A percentile compares a stretch with the other conserved stretches of the same genome.
These are phyloP conservation scores for Eucalyptus sideroxylon DNA, from an alignment of 345 rosid species.

Conservation along the genomic window DNA sequence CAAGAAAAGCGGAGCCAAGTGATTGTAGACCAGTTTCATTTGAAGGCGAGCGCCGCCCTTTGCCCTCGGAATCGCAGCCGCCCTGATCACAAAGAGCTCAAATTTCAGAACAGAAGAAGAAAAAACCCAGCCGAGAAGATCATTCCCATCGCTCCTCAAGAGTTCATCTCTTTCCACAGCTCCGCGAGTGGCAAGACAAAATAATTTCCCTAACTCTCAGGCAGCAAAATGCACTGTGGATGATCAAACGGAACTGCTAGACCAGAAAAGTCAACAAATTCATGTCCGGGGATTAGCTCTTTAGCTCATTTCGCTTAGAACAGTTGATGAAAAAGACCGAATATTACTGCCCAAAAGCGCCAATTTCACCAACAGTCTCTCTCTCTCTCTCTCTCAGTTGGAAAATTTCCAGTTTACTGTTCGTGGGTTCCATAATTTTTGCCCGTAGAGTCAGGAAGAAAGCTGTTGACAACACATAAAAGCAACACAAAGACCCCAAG, in stretches of 20 bases:
- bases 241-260: neutral
- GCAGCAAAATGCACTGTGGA: neutral
- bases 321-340: neutral
- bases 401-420: neutral
- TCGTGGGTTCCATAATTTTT: neutral
- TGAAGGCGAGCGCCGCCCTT: conserved; percentile 64
- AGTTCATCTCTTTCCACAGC: neutral
- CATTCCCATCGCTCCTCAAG: neutral
- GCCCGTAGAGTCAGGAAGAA: neutral
- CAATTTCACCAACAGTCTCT: neutral
- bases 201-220: neutral
- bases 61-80: conserved; percentile 77
- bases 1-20: conserved; percentile 69
- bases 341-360: neutral
- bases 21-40: conserved; percentile 85
- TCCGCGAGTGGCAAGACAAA: neutral
- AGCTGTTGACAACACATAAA: neutral
- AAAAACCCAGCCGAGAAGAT: neutral
- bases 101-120: neutral
- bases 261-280: neutral
- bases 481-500: neutral
- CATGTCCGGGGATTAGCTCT: neutral
- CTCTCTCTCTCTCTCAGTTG: neutral
- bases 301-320: neutral
- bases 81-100: conserved; percentile 17